A percentile compares a stretch with the other conserved stretches of the same genome.
These are phyloP conservation scores for Phoma sp. DNA, from an alignment of 2,329 filamentous ascomycete genomes.

Conservation along the genomic window DNA sequence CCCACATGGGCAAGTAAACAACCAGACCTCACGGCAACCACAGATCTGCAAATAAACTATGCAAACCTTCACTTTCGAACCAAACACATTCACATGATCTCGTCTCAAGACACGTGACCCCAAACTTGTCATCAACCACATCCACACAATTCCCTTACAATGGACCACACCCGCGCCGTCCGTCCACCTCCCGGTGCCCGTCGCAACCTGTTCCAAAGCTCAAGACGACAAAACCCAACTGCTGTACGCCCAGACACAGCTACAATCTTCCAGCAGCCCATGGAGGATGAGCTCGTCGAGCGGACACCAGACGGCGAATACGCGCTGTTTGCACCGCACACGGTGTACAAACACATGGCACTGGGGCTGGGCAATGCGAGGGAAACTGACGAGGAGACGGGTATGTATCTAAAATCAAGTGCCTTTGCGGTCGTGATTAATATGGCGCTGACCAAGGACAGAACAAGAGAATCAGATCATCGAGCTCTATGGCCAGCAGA, in stretches of 20 bases:
- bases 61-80: neutral
- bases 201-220: slow-evolving; percentile 39
- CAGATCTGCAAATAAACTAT: neutral
- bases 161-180: slow-evolving; percentile 30
- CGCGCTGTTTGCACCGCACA: slow-evolving; percentile 44
- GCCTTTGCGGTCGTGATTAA: neutral
- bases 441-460: slow-evolving; percentile 5
- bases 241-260: slow-evolving; percentile 30
- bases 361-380: slow-evolving; percentile 16
- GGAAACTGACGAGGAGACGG: slow-evolving; percentile 42
- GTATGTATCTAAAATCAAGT: slow-evolving; percentile 17
- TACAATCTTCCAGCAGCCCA: slow-evolving; percentile 26
- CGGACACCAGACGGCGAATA: slow-evolving; percentile 58
- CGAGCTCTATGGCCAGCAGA: slow-evolving; percentile 39
- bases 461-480: slow-evolving; percentile 46
- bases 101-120: neutral
- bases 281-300: slow-evolving; percentile 56
- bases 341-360: slow-evolving; percentile 33
- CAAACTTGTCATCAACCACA: neutral
- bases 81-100: too few species aligned
- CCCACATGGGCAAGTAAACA: slow-evolving; percentile 16
- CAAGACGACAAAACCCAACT: slow-evolving; percentile 32
- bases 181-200: slow-evolving; percentile 36
- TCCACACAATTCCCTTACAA: neutral
- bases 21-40: slow-evolving; percentile 12